Evolutionary conservation across 2,329 filamentous ascomycete genomes (phyloP).

Genomic region (Xylaria sp.): DNA sequence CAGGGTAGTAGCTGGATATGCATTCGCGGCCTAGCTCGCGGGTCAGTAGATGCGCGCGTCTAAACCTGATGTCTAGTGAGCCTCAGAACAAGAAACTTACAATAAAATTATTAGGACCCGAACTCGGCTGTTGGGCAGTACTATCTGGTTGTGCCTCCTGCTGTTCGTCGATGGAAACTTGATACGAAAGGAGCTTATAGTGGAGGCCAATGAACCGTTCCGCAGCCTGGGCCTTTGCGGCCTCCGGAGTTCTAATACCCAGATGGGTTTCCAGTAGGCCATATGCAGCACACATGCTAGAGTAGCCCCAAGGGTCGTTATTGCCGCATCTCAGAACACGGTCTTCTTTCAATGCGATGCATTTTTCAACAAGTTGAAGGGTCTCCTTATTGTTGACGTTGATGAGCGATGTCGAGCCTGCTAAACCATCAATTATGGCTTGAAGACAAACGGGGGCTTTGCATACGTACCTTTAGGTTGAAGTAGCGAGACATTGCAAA

Average conservation of each 20-base stretch:
- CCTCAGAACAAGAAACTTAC: constrained; percentile 38
- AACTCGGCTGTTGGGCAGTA: constrained; percentile 31
- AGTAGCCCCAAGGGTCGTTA: constrained; percentile 69
- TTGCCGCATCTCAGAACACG: constrained; percentile 65
- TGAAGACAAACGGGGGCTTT: background rate
- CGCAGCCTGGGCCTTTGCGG: constrained; percentile 63
- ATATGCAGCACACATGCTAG: constrained; percentile 65
- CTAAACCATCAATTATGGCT: constrained; percentile 20
- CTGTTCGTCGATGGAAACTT: constrained; percentile 51
- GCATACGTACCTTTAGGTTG: constrained; percentile 53
- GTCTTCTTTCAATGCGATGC: constrained; percentile 65
- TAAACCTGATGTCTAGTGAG: background rate
- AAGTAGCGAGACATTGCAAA: constrained; percentile 65
- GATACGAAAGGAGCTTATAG: constrained; percentile 61
- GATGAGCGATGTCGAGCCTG: constrained; percentile 64
- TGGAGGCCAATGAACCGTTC: constrained; percentile 65
- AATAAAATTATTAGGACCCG: constrained; percentile 34
- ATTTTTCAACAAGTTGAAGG: constrained; percentile 65
- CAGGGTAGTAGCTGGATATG: constrained; percentile 45
- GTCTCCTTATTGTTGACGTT: constrained; percentile 67
- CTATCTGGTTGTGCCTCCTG: constrained; percentile 36
- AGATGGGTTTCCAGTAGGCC: constrained; percentile 65
- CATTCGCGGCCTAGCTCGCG: constrained; percentile 47
- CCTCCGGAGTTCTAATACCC: constrained; percentile 60
- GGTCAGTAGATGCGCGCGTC: constrained; percentile 34